Evolutionary conservation across 805 yeast species (phyloP).

Genomic region (Wickerhamiella occidentalis): DNA sequence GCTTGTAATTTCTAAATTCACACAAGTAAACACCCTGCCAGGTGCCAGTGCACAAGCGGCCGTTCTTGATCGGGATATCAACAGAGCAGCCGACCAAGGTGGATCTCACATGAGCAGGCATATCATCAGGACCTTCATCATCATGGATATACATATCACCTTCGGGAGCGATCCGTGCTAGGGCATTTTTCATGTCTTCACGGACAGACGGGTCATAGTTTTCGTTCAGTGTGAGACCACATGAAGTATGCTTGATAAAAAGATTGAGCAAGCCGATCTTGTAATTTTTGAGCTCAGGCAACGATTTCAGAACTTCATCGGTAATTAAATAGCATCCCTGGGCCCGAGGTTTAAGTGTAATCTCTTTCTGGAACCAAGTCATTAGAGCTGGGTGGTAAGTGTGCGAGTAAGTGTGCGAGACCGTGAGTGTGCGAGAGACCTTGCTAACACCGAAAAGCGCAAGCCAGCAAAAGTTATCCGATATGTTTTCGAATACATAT

Average conservation of each 20-base stretch:
- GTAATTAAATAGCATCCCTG: conserved; percentile 64
- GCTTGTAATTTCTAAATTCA: conserved; percentile 57
- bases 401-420: too few relatives aligned
- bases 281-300: conserved; percentile 50
- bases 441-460: too few relatives aligned
- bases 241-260: conserved; percentile 70
- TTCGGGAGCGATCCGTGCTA: conserved; percentile 61
- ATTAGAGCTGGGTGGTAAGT: not conserved
- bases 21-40: conserved; percentile 78
- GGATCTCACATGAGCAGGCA: conserved; percentile 71
- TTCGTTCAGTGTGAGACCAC: conserved; percentile 64
- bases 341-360: conserved; percentile 43
- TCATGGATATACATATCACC: conserved; percentile 43
- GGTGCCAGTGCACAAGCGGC: conserved; percentile 58
- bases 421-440: not conserved
- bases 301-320: conserved; percentile 42
- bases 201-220: conserved; percentile 74
- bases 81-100: conserved; percentile 48
- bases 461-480: too few relatives aligned
- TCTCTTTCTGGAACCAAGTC: conserved; percentile 47
- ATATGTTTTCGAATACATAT: too few relatives aligned
- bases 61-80: conserved; percentile 57
- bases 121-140: conserved; percentile 70
- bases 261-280: conserved; percentile 53
- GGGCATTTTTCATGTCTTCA: conserved; percentile 48